Percentiles rank a stretch among this genome's conserved stretches.
phyloP scores from a whole-genome alignment of 2,329 filamentous ascomycete genomes.

The Pestalotiopsis sp. region DNA sequence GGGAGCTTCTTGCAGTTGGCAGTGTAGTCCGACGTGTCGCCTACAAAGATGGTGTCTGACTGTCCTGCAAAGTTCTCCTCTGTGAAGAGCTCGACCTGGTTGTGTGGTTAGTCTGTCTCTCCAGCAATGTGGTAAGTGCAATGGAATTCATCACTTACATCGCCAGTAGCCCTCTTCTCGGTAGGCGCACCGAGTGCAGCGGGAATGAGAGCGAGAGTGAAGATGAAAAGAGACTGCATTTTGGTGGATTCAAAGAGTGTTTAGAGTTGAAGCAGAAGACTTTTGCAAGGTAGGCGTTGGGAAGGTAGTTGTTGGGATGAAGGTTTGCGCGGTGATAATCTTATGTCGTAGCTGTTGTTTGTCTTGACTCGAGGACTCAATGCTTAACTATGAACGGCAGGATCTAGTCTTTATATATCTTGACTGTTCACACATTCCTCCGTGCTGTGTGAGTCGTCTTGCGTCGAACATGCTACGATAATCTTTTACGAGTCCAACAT shows the following conservation, averaged over 20 bases:
- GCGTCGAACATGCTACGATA: background rate
- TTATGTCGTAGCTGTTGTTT: background rate
- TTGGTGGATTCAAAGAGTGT: background rate
- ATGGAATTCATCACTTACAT: background rate
- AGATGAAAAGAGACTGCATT: conserved; percentile 2
- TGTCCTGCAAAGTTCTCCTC: background rate
- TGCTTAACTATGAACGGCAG: background rate
- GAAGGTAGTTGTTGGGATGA: background rate
- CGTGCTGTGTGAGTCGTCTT: too few relatives aligned
- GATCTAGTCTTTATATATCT: background rate
- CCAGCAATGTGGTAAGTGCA: background rate
- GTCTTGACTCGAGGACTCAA: background rate
- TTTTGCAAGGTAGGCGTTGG: background rate
- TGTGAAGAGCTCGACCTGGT: background rate
- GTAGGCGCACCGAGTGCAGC: background rate
- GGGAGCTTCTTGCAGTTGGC: background rate
- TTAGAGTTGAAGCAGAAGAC: background rate
- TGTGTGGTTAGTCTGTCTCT: background rate
- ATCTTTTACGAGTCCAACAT: background rate
- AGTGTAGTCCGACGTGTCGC: background rate
- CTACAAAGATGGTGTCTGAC: background rate
- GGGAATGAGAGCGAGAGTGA: background rate
- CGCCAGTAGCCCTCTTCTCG: background rate
- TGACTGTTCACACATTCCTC: too few relatives aligned
- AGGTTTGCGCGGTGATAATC: background rate